Evolutionary conservation across 345 rosid species (phyloP).

Genomic region (Eucalyptus regnans): DNA sequence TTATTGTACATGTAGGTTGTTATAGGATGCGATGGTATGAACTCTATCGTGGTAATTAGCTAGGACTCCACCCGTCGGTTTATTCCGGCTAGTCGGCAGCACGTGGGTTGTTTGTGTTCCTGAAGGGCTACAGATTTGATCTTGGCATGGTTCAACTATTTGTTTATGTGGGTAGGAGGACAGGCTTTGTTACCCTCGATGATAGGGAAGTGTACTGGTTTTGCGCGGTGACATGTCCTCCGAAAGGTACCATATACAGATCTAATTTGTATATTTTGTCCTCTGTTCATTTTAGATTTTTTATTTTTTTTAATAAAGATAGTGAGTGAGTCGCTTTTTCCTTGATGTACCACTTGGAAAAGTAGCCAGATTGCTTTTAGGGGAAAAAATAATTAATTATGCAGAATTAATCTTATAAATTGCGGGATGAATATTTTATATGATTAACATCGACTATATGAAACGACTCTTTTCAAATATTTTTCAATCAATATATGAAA

Average conservation of each 20-base stretch:
- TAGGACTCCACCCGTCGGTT: conserved; percentile 13
- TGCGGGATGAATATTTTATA: not conserved
- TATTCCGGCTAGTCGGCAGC: conserved; percentile 11
- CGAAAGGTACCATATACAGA: not conserved
- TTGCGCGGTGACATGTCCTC: not conserved
- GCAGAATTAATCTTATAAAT: not conserved
- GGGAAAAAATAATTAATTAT: not conserved
- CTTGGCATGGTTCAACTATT: not conserved
- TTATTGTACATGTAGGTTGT: conserved; percentile 1
- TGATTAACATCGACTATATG: no score
- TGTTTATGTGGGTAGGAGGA: conserved; percentile 12
- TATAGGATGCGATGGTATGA: conserved; percentile 34
- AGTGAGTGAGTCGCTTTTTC: not conserved
- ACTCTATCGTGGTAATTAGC: conserved; percentile 15
- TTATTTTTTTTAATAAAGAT: not conserved
- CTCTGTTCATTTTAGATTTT: not conserved
- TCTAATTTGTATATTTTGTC: not conserved
- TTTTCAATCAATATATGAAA: not conserved
- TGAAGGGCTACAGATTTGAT: conserved; percentile 14
- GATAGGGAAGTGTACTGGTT: conserved; percentile 19
- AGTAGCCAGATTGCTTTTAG: not conserved
- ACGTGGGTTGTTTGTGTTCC: conserved; percentile 11
- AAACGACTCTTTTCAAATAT: not conserved
- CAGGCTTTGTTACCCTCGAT: conserved; percentile 10
- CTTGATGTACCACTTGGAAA: not conserved